These are phyloP conservation scores for Phascolomyces articulosus DNA, from an alignment of 371 early-diverging fungal species.

Conservation along the genomic window DNA sequence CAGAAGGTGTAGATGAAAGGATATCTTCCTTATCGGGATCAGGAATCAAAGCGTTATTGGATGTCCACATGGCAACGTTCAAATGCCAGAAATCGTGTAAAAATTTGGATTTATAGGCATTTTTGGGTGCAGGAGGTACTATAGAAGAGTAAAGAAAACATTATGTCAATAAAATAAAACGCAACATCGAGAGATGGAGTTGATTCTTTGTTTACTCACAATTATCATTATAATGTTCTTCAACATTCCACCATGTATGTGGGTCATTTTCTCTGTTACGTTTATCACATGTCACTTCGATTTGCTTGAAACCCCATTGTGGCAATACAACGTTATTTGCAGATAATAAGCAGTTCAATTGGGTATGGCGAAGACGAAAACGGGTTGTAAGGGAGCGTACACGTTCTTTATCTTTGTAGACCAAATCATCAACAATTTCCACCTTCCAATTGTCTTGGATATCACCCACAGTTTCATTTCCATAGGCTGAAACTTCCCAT, in stretches of 20 bases:
- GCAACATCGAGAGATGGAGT: not conserved
- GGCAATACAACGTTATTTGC: conserved; percentile 86
- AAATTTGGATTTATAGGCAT: conserved; percentile 79
- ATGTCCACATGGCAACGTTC: conserved; percentile 97
- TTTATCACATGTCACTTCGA: conserved; percentile 91
- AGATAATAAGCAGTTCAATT: conserved; percentile 82
- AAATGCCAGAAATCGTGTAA: conserved; percentile 89
- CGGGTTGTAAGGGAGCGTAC: conserved; percentile 84
- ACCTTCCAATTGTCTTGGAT: conserved; percentile 90
- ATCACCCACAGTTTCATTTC: conserved; percentile 75
- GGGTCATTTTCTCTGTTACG: conserved; percentile 60
- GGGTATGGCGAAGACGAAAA: conserved; percentile 85
- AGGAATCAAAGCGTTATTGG: conserved; percentile 97
- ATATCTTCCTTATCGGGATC: conserved; percentile 96
- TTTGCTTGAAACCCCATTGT: conserved; percentile 98
- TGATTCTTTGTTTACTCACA: conserved; percentile 33
- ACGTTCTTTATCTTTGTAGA: conserved; percentile 39
- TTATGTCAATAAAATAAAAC: not conserved
- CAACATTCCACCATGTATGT: conserved; percentile 96
- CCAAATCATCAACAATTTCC: conserved; percentile 78
- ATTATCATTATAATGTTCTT: conserved; percentile 82
- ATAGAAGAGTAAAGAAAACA: conserved; percentile 1
- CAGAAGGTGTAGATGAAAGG: conserved; percentile 86
- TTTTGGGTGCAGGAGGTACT: conserved; percentile 66
- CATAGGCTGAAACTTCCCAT: conserved; percentile 91